Evolutionary conservation across 495 filamentous ascomycete species (phyloP).

Genomic region (Aspergillus bridgeri): DNA sequence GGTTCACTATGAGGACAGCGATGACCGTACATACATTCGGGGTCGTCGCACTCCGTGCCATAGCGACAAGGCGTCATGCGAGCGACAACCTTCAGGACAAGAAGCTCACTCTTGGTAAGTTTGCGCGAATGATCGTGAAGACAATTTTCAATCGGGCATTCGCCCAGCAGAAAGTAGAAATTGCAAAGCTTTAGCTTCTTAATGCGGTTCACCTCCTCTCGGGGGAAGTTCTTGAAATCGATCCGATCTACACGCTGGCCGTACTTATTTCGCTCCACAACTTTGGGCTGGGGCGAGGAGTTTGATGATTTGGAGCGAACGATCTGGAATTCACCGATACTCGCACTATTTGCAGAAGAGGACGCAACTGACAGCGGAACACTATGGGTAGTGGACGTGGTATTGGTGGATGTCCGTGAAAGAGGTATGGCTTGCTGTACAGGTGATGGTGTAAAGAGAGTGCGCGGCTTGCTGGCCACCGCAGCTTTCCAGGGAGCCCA

Average conservation of each 20-base stretch:
- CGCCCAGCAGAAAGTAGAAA: slow-evolving; percentile 72
- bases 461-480: slow-evolving; percentile 32
- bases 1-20: slow-evolving; percentile 48
- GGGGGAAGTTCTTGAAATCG: slow-evolving; percentile 51
- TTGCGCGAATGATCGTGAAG: slow-evolving; percentile 73
- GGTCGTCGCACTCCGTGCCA: slow-evolving; percentile 68
- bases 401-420: slow-evolving; percentile 41
- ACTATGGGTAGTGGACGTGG: slow-evolving; percentile 35
- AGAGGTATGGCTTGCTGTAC: slow-evolving; percentile 36
- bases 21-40: slow-evolving; percentile 85
- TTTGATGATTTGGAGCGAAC: slow-evolving; percentile 50
- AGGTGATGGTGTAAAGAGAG: slow-evolving; percentile 41
- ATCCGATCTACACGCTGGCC: slow-evolving; percentile 68
- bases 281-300: slow-evolving; percentile 45
- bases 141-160: slow-evolving; percentile 70
- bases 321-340: slow-evolving; percentile 35
- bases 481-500: slow-evolving; percentile 39
- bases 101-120: slow-evolving; percentile 61
- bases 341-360: slow-evolving; percentile 22
- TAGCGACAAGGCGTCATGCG: slow-evolving; percentile 75
- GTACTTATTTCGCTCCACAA: slow-evolving; percentile 64
- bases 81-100: slow-evolving; percentile 65
- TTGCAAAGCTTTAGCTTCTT: slow-evolving; percentile 81
- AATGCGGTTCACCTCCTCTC: slow-evolving; percentile 55
- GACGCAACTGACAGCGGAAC: slow-evolving; percentile 31